Evolutionary conservation across 176 grass and related monocot genomes (phyloP).

Genomic region (Rhipidocladum racemiflorum): DNA sequence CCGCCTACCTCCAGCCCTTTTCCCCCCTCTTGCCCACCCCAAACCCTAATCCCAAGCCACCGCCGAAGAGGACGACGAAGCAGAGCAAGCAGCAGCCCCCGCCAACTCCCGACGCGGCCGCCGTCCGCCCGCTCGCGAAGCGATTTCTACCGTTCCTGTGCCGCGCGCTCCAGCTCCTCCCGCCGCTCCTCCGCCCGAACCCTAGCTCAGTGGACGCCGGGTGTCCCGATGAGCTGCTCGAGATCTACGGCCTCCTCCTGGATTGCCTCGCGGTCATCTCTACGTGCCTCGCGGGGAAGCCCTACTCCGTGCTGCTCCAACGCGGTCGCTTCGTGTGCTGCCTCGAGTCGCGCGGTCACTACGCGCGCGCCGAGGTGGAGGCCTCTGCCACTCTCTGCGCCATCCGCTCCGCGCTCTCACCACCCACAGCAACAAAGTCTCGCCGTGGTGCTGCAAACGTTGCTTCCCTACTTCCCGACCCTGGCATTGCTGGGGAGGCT

Average conservation of each 20-base stretch:
- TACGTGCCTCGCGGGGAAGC: constrained; percentile 69
- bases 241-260: constrained; percentile 53
- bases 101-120: not conserved
- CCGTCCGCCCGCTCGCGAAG: constrained; percentile 61
- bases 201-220: constrained; percentile 18
- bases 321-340: constrained; percentile 49
- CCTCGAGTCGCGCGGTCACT: constrained; percentile 54
- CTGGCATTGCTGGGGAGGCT: constrained; percentile 35
- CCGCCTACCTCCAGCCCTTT: constrained; percentile 66
- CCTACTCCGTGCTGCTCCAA: constrained; percentile 68
- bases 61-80: constrained; percentile 43
- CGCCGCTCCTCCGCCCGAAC: constrained; percentile 44
- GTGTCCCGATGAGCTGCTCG: constrained; percentile 41
- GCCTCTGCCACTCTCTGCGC: constrained; percentile 47
- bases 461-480: constrained; percentile 41
- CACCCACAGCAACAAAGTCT: constrained; percentile 28
- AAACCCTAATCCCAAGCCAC: constrained; percentile 43
- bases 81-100: constrained; percentile 26
- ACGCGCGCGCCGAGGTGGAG: constrained; percentile 52
- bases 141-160: constrained; percentile 64
- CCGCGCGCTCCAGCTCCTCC: constrained; percentile 63
- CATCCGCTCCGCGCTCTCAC: constrained; percentile 45
- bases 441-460: constrained; percentile 27
- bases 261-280: constrained; percentile 62
- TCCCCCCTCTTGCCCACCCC: constrained; percentile 33